A percentile compares a stretch with the other conserved stretches of the same genome.
Conservation (phyloP, 1,284 basidiomycete genomes). For the Apiotrichum porosum region DNA sequence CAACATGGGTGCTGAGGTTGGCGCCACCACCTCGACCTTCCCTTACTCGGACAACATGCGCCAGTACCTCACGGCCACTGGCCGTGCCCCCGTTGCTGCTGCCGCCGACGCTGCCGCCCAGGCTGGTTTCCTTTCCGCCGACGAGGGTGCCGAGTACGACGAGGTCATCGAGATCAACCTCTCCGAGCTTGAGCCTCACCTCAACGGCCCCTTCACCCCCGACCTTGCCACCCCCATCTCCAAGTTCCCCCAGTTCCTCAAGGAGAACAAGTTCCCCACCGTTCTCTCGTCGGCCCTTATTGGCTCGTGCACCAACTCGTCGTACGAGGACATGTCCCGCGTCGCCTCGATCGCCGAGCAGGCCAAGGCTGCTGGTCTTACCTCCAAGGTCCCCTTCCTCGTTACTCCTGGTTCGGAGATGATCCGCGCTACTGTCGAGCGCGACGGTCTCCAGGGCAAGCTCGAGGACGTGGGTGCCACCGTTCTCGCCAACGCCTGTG, state of each 20-base stretch:
- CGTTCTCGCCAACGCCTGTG: conserved; percentile 96
- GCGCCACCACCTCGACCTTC: conserved; percentile 96
- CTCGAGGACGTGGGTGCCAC: conserved; percentile 52
- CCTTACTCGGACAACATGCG: conserved; percentile 90
- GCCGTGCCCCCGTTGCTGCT: conserved; percentile 76
- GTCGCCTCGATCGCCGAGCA: conserved; percentile 89
- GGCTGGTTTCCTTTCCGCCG: conserved; percentile 72
- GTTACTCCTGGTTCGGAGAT: conserved; percentile 97
- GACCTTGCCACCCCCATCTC: conserved; percentile 95
- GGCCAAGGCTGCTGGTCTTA: conserved; percentile 76
- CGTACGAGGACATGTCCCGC: conserved; percentile 90
- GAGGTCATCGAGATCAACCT: conserved; percentile 91
- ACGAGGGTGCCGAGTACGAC: conserved; percentile 91
- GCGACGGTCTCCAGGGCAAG: conserved; percentile 59
- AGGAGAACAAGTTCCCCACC: conserved; percentile 85
- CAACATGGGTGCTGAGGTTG: conserved; percentile 99
- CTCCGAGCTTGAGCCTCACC: conserved; percentile 84
- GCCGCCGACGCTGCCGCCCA: conserved; percentile 82
- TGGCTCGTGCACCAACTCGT: conserved; percentile 96
- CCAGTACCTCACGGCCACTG: conserved; percentile 83
- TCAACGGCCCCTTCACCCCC: conserved; percentile 98
- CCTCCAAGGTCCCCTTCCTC: conserved; percentile 84
- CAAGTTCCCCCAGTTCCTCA: conserved; percentile 74
- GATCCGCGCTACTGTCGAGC: conserved; percentile 95
- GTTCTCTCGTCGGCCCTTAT: conserved; percentile 87